Evolutionary conservation across 176 grass and related monocot species (phyloP).

Genomic region (Tillandsia leiboldiana): DNA sequence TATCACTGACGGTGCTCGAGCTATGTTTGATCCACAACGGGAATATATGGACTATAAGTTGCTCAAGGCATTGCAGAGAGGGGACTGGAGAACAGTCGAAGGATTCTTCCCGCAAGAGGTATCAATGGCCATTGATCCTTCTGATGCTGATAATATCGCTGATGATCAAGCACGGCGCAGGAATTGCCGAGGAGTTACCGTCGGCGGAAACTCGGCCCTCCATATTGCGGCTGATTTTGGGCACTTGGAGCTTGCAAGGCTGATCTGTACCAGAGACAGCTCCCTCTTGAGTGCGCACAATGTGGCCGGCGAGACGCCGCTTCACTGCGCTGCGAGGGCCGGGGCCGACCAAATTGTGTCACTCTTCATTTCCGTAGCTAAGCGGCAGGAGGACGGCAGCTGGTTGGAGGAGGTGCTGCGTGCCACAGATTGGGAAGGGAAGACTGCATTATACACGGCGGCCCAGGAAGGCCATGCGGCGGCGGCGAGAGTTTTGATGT

Average conservation of each 20-base stretch:
- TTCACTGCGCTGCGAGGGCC: constrained; percentile 18
- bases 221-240: constrained; percentile 7
- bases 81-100: too few species aligned
- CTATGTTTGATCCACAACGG: too few species aligned
- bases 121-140: too few species aligned
- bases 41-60: too few species aligned
- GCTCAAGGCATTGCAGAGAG: too few species aligned
- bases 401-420: not conserved
- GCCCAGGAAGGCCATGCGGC: too few species aligned
- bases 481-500: too few species aligned
- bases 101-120: too few species aligned
- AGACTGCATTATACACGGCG: not conserved
- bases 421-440: not conserved
- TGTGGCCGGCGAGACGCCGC: constrained; percentile 7
- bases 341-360: not conserved
- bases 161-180: too few species aligned
- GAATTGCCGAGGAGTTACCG: not conserved
- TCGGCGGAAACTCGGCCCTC: constrained; percentile 8
- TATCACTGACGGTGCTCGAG: too few species aligned
- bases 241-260: not conserved
- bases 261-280: not conserved
- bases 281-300: constrained; percentile 2
- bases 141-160: too few species aligned
- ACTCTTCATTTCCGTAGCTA: not conserved
- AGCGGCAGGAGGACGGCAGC: not conserved